Base-by-base conservation (phyloP, 2,329 filamentous ascomycete species). In the Emmonsiellopsis sp. region DNA sequence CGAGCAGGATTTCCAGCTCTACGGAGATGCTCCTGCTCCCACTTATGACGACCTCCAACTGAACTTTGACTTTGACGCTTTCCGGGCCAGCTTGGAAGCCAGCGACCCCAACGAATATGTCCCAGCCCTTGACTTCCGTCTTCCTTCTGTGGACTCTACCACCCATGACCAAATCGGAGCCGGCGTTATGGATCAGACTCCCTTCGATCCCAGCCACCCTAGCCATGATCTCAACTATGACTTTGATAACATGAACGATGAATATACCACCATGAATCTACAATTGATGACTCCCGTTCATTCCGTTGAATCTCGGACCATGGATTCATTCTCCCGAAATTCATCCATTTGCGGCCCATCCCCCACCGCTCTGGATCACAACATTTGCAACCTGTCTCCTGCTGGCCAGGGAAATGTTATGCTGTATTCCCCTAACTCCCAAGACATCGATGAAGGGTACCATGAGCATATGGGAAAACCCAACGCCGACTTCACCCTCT, bases 21-120 rank as follows among this genome's bases (percentile, higher is more conserved):
- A 64, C 37, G 58, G 62, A 7, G 61, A 62, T 10, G 53, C 48
- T 9, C 57, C 59, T 15, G 54, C 59, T 7, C 61, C 59, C 52
- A 52, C 52, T 1, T 48, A 64, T 47, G 59, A 59, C 43, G 65
- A 61, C 38, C 54, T 61, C 42, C 58, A 45, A 15, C 15, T 10
- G 30, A 46, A 34, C n/a, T 45, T 60, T 35, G 66, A 66, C 42
- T 62, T 67, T 37, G 60, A 60, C 41, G 56, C 59, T 15, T 65
- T 67, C 55, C 61, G 67, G 37, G 55, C 55, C 38, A 62, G 64
- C 11, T 63, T 69, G 13, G 61, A 61, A 26, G 58, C 60, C 7
- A 62, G 59, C 37, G 61, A 65, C 16, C 64, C 64, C 6, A 62
- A 66, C 20, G 59, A 61, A 16, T 57, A 66, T 31, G 61, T 65